Evolutionary conservation across 257 asterid species (phyloP).

Genomic region (Echium plantagineum): DNA sequence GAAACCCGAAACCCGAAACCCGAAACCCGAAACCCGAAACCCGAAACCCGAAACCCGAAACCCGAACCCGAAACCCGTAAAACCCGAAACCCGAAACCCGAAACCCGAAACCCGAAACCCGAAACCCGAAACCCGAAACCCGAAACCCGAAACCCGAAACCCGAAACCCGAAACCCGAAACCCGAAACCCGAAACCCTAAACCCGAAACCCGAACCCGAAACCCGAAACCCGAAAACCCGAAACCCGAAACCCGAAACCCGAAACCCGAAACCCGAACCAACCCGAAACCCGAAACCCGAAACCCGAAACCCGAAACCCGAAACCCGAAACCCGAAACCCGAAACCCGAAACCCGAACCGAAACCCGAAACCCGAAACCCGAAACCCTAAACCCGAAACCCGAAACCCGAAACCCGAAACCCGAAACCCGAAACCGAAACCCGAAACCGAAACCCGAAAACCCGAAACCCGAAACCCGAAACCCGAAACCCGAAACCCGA

Average conservation of each 20-base stretch:
- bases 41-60: conserved; percentile 3
- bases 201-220: conserved; percentile 7
- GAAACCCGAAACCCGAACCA: conserved; percentile 3
- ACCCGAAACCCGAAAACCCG: too few relatives aligned
- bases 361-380: conserved; percentile 6
- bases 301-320: conserved; percentile 8
- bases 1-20: conserved; percentile 3
- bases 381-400: conserved; percentile 4
- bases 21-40: conserved; percentile 1
- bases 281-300: too few relatives aligned
- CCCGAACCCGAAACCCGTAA: conserved; percentile 6
- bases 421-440: conserved; percentile 8
- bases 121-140: conserved; percentile 3
- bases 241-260: conserved; percentile 9
- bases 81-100: conserved; percentile 6
- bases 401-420: conserved; percentile 3
- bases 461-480: conserved; percentile 7
- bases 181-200: conserved; percentile 8
- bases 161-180: conserved; percentile 7
- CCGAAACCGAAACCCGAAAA: too few relatives aligned
- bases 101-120: conserved; percentile 9
- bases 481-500: conserved; percentile 3
- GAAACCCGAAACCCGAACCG: too few relatives aligned
- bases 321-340: conserved; percentile 11
- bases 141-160: conserved; percentile 6